phyloP scores from a whole-genome alignment of 1,139 yeast species.

The Suhomyces coccinellae region DNA sequence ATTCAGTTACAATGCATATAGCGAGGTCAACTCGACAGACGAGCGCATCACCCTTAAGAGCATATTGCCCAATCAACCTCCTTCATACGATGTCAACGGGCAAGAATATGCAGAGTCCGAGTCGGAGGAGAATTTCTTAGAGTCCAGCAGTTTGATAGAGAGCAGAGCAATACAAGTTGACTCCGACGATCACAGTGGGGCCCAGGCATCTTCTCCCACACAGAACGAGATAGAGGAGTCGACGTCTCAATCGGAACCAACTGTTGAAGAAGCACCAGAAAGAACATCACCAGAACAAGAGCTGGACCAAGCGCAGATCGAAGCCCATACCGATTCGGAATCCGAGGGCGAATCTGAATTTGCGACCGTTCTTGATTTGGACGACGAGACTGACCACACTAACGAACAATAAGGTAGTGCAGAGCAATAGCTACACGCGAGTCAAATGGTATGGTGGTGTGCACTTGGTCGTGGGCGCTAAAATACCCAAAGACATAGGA shows the following conservation, averaged over 20 bases:
- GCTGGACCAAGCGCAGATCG: not conserved
- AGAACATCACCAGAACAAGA: too few relatives aligned
- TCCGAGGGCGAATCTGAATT: slow-evolving; percentile 1
- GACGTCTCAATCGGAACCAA: too few relatives aligned
- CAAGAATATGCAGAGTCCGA: slow-evolving; percentile 5
- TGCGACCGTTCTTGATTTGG: not conserved
- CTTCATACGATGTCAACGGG: slow-evolving; percentile 30
- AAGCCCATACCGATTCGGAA: not conserved
- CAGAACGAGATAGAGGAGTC: not conserved
- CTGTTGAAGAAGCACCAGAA: not conserved
- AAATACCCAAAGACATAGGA: too few relatives aligned
- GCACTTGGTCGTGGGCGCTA: not conserved
- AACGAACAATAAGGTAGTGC: not conserved
- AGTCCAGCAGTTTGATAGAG: slow-evolving; percentile 4
- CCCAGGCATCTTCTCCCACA: too few relatives aligned
- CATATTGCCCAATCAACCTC: slow-evolving; percentile 37
- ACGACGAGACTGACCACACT: not conserved
- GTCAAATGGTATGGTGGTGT: not conserved
- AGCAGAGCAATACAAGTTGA: not conserved
- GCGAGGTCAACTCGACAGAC: slow-evolving; percentile 34
- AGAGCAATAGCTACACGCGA: not conserved
- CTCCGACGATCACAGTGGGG: not conserved
- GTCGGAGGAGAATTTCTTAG: not conserved
- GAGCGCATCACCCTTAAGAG: slow-evolving; percentile 46
- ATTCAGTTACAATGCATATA: slow-evolving; percentile 44